These are phyloP conservation scores for Nepenthes mirabilis DNA, from an alignment of 148 eudicot species.

Conservation along the genomic window DNA sequence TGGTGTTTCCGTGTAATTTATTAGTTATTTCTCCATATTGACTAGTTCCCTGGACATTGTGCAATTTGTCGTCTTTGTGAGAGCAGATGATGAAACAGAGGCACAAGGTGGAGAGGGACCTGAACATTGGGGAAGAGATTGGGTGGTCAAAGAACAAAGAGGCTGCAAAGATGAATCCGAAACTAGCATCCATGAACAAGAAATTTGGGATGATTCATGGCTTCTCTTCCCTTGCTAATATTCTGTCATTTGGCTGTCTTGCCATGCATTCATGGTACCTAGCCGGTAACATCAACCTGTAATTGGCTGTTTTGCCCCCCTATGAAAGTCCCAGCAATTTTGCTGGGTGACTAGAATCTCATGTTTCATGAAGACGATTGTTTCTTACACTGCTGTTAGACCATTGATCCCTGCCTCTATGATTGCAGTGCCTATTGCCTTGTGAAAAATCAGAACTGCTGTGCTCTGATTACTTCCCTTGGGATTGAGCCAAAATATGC, in stretches of 20 bases:
- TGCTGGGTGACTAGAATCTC: too few relatives aligned
- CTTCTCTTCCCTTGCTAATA: slow-evolving; percentile 71
- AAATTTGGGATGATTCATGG: slow-evolving; percentile 97
- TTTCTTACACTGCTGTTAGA: too few relatives aligned
- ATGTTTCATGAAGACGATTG: too few relatives aligned
- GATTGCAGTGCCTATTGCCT: too few relatives aligned
- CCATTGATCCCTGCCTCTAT: too few relatives aligned
- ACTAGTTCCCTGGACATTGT: slow-evolving; percentile 3
- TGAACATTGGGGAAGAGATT: slow-evolving; percentile 82
- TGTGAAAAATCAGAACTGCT: too few relatives aligned
- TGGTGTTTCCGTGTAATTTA: too few relatives aligned
- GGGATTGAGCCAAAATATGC: too few relatives aligned
- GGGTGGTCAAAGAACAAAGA: slow-evolving; percentile 94
- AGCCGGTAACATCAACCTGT: slow-evolving; percentile 66
- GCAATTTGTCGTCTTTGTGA: slow-evolving; percentile 9
- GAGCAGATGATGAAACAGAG: slow-evolving; percentile 91
- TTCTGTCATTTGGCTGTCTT: slow-evolving; percentile 77
- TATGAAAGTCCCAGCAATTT: too few relatives aligned
- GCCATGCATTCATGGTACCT: slow-evolving; percentile 95
- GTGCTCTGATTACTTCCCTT: too few relatives aligned
- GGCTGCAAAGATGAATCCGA: slow-evolving; percentile 69
- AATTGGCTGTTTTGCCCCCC: slow-evolving; percentile 4
- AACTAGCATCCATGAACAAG: slow-evolving; percentile 91
- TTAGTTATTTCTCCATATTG: neutral
- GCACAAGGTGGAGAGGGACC: slow-evolving; percentile 93